A percentile compares a stretch with the other conserved stretches of the same genome.
Conservation (phyloP, 148 eudicot genomes). For the Euryodendron excelsum region DNA sequence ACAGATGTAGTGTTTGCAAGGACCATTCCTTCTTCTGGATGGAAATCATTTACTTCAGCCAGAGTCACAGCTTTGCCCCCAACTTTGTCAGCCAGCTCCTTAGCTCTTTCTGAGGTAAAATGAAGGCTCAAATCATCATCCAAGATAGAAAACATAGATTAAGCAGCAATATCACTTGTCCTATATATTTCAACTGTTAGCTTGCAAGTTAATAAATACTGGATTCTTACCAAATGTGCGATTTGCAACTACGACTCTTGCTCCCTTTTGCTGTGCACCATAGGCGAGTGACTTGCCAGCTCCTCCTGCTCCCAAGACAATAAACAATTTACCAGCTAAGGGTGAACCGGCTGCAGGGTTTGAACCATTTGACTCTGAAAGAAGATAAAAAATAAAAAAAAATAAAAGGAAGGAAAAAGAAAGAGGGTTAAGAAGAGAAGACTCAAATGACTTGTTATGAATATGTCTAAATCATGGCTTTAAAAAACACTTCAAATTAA, state of each 20-base stretch:
- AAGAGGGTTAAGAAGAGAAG: not conserved
- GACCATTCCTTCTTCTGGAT: constrained; percentile 69
- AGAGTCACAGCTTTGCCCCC: constrained; percentile 66
- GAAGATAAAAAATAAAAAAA: not conserved
- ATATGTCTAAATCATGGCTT: not conserved
- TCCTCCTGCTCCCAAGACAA: constrained; percentile 87
- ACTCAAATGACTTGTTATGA: not conserved
- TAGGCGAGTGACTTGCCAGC: constrained; percentile 88
- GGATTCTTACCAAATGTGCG: constrained; percentile 59
- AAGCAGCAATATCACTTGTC: no score
- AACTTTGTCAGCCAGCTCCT: constrained; percentile 56
- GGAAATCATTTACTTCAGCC: constrained; percentile 46
- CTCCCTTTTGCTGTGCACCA: constrained; percentile 81
- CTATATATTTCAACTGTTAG: no score
- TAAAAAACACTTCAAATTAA: not conserved
- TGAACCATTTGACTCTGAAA: constrained; percentile 32
- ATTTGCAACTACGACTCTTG: constrained; percentile 71
- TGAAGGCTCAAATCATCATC: not conserved
- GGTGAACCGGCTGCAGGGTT: constrained; percentile 42
- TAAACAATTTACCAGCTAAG: constrained; percentile 65
- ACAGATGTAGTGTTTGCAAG: constrained; percentile 83
- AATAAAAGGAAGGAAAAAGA: not conserved
- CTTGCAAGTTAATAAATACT: no score
- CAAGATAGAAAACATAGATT: not conserved
- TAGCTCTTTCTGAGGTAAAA: constrained; percentile 48